Conservation (phyloP, 2,329 filamentous ascomycete genomes). For the Boeremia lycopersici region DNA sequence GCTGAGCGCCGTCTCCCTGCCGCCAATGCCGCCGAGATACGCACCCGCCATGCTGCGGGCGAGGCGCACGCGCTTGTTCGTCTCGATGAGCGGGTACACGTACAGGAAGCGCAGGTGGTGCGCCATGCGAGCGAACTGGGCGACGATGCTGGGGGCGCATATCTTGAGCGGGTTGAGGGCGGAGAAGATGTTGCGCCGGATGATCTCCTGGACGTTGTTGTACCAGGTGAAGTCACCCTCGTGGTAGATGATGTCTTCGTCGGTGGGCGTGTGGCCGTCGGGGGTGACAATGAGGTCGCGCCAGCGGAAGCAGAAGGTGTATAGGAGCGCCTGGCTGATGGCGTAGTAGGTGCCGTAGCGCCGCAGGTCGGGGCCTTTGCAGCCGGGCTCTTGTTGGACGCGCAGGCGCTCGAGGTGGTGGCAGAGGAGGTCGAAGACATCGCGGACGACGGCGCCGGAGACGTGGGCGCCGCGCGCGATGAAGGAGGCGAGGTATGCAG, state of each 20-base stretch:
- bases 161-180: constrained; percentile 94
- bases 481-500: constrained; percentile 92
- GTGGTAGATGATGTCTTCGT: constrained; percentile 65
- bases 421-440: constrained; percentile 80
- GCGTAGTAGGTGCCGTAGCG: constrained; percentile 87
- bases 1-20: constrained; percentile 61
- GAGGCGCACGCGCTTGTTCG: constrained; percentile 87
- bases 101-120: constrained; percentile 88
- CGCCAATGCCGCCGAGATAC: constrained; percentile 50
- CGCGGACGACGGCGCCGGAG: constrained; percentile 74
- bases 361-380: constrained; percentile 82
- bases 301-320: constrained; percentile 99
- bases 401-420: constrained; percentile 78
- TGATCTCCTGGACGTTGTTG: constrained; percentile 71
- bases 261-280: constrained; percentile 49
- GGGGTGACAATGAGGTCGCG: constrained; percentile 75
- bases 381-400: constrained; percentile 71
- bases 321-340: constrained; percentile 85
- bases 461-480: constrained; percentile 88
- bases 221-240: constrained; percentile 79
- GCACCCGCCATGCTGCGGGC: constrained; percentile 69
- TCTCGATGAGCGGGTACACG: constrained; percentile 84
- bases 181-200: constrained; percentile 81
- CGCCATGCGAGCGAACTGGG: constrained; percentile 87
- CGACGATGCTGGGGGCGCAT: constrained; percentile 86